Evolutionary conservation across 148 eudicot species (phyloP).

Genomic region (Rhododendron williamsianum): DNA sequence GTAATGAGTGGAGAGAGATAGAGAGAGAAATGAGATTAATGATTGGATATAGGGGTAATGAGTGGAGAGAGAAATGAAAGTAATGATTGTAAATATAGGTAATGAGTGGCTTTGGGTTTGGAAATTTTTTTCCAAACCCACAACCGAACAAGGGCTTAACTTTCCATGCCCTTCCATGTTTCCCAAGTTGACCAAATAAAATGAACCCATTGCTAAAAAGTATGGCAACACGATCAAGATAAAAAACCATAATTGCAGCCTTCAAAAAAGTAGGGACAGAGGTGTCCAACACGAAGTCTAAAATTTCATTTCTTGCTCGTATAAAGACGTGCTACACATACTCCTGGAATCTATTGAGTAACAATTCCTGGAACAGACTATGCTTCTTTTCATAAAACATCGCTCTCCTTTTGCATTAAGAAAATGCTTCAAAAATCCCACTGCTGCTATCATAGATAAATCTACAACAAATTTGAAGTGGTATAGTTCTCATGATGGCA

Average conservation of each 20-base stretch:
- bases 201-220: not conserved
- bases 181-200: not conserved
- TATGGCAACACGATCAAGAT: not conserved
- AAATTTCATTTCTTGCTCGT: not conserved
- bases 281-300: not conserved
- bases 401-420: not conserved
- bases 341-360: too few relatives aligned
- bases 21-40: too few relatives aligned
- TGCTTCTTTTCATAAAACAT: too few relatives aligned
- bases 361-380: not conserved
- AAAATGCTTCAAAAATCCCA: not conserved
- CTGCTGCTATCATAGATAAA: not conserved
- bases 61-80: too few relatives aligned
- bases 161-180: not conserved
- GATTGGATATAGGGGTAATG: too few relatives aligned
- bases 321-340: not conserved
- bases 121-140: too few relatives aligned
- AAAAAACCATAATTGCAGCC: not conserved
- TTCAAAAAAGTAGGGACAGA: not conserved
- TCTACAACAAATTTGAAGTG: not conserved
- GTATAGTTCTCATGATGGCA: not conserved
- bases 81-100: too few relatives aligned
- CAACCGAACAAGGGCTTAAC: not conserved
- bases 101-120: too few relatives aligned
- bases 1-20: too few relatives aligned